Percentiles rank a stretch among this genome's conserved stretches.
Conservation (phyloP, 257 asterid genomes). For the Plectranthus barbatus region DNA sequence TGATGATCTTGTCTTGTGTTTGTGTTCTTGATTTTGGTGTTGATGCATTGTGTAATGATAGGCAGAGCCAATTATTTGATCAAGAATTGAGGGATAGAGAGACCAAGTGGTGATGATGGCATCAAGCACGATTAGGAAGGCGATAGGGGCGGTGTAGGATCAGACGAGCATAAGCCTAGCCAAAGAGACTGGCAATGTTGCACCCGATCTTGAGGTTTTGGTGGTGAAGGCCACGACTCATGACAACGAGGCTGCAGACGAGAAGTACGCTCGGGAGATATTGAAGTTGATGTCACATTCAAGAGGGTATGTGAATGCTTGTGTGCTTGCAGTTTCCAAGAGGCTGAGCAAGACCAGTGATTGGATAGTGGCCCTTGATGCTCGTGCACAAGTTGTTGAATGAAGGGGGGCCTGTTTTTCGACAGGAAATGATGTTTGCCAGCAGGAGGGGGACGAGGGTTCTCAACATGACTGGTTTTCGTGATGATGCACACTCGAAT, state of each 20-base stretch:
- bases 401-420: constrained; percentile 49
- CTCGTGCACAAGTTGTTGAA: constrained; percentile 58
- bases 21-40: too few species aligned
- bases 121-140: constrained; percentile 37
- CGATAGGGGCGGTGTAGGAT: constrained; percentile 73
- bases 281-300: constrained; percentile 36
- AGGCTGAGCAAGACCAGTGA: constrained; percentile 59
- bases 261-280: constrained; percentile 54
- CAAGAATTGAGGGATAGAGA: too few species aligned
- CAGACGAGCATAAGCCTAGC: constrained; percentile 73
- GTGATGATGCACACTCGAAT: too few species aligned
- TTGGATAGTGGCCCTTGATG: constrained; percentile 74
- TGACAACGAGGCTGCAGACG: constrained; percentile 59
- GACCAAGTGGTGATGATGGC: constrained; percentile 30
- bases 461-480: too few species aligned
- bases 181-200: constrained; percentile 54
- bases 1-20: not conserved
- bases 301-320: constrained; percentile 39
- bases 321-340: constrained; percentile 45
- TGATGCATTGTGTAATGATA: not conserved
- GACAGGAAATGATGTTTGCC: constrained; percentile 40
- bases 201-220: constrained; percentile 69
- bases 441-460: constrained; percentile 45
- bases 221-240: constrained; percentile 67
- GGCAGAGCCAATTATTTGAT: not conserved